phyloP scores from a whole-genome alignment of 306 rosid species.

The peach (Prunus persica) region DNA sequence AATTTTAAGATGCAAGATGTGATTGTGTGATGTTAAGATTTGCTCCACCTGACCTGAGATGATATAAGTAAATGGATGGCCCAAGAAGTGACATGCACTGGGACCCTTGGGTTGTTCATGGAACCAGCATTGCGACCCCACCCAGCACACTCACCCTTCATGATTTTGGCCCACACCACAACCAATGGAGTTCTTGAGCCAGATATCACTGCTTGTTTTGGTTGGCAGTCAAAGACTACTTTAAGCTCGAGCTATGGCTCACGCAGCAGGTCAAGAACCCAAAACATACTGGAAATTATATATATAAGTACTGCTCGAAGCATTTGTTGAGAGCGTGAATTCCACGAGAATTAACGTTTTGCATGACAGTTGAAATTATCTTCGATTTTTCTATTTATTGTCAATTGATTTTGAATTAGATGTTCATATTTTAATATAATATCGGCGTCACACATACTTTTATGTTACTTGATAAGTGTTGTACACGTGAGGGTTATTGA shows the following conservation, averaged over 20 bases:
- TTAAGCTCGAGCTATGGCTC: not conserved
- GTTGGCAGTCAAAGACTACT: not conserved
- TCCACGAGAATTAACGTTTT: too few relatives aligned
- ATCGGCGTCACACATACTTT: too few relatives aligned
- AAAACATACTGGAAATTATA: too few relatives aligned
- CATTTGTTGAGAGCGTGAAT: too few relatives aligned
- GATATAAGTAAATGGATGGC: slow-evolving; percentile 17
- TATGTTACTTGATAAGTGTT: too few relatives aligned
- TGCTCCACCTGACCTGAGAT: not conserved
- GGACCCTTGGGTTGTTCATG: slow-evolving; percentile 48
- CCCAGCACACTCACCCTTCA: not conserved
- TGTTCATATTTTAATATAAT: too few relatives aligned
- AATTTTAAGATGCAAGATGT: not conserved
- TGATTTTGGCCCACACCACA: not conserved
- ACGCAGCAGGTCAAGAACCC: not conserved
- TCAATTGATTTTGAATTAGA: too few relatives aligned
- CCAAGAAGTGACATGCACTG: slow-evolving; percentile 32
- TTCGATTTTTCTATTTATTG: too few relatives aligned
- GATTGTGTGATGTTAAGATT: not conserved
- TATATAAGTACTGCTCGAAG: too few relatives aligned
- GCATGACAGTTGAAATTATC: too few relatives aligned
- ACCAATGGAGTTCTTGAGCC: not conserved
- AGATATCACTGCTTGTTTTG: not conserved
- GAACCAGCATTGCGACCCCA: slow-evolving; percentile 48
- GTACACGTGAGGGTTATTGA: too few relatives aligned